Percentiles rank a stretch among this genome's conserved stretches.
phyloP scores from a whole-genome alignment of 139 green algal genomes.

The Picochlorum costavermella region DNA sequence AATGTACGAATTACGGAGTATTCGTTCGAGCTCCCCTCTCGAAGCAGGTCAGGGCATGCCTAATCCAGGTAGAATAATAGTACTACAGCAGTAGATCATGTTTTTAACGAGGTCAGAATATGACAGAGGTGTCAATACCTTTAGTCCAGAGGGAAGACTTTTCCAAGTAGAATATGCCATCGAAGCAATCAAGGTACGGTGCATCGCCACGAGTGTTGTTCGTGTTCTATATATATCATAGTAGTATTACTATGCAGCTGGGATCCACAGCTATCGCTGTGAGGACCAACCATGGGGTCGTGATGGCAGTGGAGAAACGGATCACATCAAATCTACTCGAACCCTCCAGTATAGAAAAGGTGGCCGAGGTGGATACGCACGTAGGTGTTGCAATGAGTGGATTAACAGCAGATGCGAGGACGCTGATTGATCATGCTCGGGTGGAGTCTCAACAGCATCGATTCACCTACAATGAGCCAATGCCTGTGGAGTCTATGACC shows the following conservation, averaged over 20 bases:
- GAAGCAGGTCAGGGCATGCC: too few species aligned
- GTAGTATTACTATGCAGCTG: slow-evolving; percentile 56
- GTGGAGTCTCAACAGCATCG: slow-evolving; percentile 91
- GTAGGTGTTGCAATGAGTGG: slow-evolving; percentile 94
- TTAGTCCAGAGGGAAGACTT: slow-evolving; percentile 72
- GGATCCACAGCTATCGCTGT: slow-evolving; percentile 97
- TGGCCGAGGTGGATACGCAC: slow-evolving; percentile 94
- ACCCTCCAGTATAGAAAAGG: slow-evolving; percentile 89
- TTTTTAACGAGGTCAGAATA: slow-evolving; percentile 88
- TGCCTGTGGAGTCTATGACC: slow-evolving; percentile 87
- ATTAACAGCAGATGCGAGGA: slow-evolving; percentile 93
- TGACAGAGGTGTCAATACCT: slow-evolving; percentile 97
- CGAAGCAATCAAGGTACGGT: slow-evolving; percentile 91
- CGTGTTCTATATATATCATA: neutral
- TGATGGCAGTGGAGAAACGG: slow-evolving; percentile 96
- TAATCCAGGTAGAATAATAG: too few species aligned
- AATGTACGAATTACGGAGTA: too few species aligned
- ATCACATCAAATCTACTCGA: slow-evolving; percentile 84
- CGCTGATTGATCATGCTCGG: slow-evolving; percentile 91
- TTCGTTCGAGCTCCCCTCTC: too few species aligned
- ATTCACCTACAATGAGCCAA: slow-evolving; percentile 98
- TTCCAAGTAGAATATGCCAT: slow-evolving; percentile 99
- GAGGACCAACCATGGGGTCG: slow-evolving; percentile 76
- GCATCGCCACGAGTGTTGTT: neutral
- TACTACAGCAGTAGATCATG: slow-evolving; percentile 16